These are phyloP conservation scores for Sclerospora graminicola DNA, from an alignment of 352 stramenopile species.

Conservation along the genomic window DNA sequence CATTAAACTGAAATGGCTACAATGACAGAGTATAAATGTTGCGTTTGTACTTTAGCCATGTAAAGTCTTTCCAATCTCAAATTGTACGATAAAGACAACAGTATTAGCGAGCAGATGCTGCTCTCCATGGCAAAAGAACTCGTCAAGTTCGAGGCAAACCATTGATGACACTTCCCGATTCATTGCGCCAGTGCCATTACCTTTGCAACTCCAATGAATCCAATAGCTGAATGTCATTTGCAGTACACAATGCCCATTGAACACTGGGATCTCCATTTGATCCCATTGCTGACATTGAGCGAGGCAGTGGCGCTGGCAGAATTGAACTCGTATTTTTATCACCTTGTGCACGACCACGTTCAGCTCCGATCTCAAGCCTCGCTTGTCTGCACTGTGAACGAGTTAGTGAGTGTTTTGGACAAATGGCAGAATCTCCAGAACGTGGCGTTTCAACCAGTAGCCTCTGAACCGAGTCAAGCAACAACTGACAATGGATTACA, in stretches of 20 bases:
- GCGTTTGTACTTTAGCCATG: too few species aligned
- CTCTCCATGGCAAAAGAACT: too few species aligned
- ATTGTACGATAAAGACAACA: too few species aligned
- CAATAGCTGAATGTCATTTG: constrained; percentile 6
- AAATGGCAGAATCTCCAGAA: constrained; percentile 49
- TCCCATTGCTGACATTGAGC: constrained; percentile 39
- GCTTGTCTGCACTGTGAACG: constrained; percentile 24
- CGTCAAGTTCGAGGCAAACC: too few species aligned
- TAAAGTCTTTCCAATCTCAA: background rate
- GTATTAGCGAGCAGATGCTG: too few species aligned
- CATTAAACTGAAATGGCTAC: too few species aligned
- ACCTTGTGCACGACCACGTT: constrained; percentile 37
- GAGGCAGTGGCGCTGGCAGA: constrained; percentile 48
- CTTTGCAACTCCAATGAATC: too few species aligned
- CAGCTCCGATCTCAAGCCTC: constrained; percentile 28
- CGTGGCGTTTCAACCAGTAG: constrained; percentile 54
- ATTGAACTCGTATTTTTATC: constrained; percentile 40
- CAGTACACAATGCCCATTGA: constrained; percentile 28
- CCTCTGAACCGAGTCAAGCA: too few species aligned
- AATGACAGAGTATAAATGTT: too few species aligned
- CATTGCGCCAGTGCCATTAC: too few species aligned
- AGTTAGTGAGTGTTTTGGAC: constrained; percentile 24
- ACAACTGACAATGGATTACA: too few species aligned
- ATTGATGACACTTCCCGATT: too few species aligned
- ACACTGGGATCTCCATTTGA: constrained; percentile 45